Evolutionary conservation across 2,329 filamentous ascomycete genomes (phyloP), one percentile per base, ranked within the genome.

Genomic region (Cladosporium sp.): DNA sequence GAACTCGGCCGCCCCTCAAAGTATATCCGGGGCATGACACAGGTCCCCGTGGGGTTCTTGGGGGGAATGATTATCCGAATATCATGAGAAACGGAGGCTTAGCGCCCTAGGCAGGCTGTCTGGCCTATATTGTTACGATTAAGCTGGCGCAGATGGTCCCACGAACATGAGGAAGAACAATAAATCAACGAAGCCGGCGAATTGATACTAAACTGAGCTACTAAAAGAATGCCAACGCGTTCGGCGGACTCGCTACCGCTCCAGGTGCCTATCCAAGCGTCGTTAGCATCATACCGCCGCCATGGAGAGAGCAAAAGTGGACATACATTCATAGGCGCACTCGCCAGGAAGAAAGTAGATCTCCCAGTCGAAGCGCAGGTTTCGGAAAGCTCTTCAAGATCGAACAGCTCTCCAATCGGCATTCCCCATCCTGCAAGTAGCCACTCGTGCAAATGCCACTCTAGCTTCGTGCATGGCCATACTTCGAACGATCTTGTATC

Each of bases 391-490:
- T 66, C 73, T 73, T 84, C 82, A 11, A 84, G 73, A 71, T 83
- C 79, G 68, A 83, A 84, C 3, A 84, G 70, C 72, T 84, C 82
- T 26, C 82, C 82, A 68, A 84, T 82, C 16, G 82, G 82, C 69
- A 80, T 81, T 0, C 82, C 82, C 81, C 81, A 84, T 0, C 82
- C 81, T 0, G 77, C 77, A 5, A 84, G 74, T 67, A 84, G 75
- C 0, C 82, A 78, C 73, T 84, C 81, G 70, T 84, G 82, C 61
- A 79, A 65, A 49, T 67, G 63, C 53, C 69, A 78, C 8, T 74
- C 70, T 66, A 75, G 71, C 67, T 76, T 72, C 28, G 74, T 72
- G 57, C 57, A 59, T n/a, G 76, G 77, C 75, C 76, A 78, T 28
- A 68, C 75, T 70, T 72, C 78, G 25, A 59, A 46, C 14, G 36